Conservation (phyloP, 768 basidiomycete genomes). For the Suillus brevipes region DNA sequence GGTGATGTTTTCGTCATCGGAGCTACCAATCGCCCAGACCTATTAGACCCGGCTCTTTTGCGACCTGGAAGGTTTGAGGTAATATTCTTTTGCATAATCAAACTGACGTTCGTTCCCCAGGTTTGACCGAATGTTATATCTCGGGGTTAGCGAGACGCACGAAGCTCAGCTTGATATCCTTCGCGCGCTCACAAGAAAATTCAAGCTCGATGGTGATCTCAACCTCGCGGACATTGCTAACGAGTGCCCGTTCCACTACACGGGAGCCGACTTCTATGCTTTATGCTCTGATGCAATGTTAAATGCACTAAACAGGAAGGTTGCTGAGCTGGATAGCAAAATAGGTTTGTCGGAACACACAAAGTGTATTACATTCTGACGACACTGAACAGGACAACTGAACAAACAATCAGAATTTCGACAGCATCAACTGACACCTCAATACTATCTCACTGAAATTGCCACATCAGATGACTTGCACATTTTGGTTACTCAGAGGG, state of each 20-base stretch:
- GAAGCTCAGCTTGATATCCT: slow-evolving; percentile 84
- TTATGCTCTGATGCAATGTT: slow-evolving; percentile 96
- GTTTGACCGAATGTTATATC: slow-evolving; percentile 95
- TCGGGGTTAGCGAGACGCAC: slow-evolving; percentile 89
- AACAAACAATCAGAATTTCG: slow-evolving; percentile 49
- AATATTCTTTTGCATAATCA: background rate
- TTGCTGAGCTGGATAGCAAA: slow-evolving; percentile 71
- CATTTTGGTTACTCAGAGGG: slow-evolving; percentile 70
- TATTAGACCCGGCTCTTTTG: slow-evolving; percentile 86
- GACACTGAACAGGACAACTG: slow-evolving; percentile 34
- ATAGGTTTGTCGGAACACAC: slow-evolving; percentile 51
- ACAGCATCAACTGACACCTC: slow-evolving; percentile 72
- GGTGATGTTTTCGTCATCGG: slow-evolving; percentile 91
- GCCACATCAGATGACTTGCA: slow-evolving; percentile 67
- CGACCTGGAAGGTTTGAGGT: slow-evolving; percentile 76
- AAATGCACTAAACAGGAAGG: slow-evolving; percentile 90
- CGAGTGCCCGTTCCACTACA: slow-evolving; percentile 88
- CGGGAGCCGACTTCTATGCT: slow-evolving; percentile 98
- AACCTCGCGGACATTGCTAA: slow-evolving; percentile 64
- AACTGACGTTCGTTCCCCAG: slow-evolving; percentile 40
- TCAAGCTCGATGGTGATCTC: slow-evolving; percentile 71
- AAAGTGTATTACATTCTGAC: slow-evolving; percentile 9
- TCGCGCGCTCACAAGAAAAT: slow-evolving; percentile 89
- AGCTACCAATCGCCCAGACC: slow-evolving; percentile 91
- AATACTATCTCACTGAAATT: slow-evolving; percentile 87